Evolutionary conservation across 129 eudicot species (phyloP), one percentile per base, ranked within the genome.

Genomic region (Lactuca saligna): DNA sequence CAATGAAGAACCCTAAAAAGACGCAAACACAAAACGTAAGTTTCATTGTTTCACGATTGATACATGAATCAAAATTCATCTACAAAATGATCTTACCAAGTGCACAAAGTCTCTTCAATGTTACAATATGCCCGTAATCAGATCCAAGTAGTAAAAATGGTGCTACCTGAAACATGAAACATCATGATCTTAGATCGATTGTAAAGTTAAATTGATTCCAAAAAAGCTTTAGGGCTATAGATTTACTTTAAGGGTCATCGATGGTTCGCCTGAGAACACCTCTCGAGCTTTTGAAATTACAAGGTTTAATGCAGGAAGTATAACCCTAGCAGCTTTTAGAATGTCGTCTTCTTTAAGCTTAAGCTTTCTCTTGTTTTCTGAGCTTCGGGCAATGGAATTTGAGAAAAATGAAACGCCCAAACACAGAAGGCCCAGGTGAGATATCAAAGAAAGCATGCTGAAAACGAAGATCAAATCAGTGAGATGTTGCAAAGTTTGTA

Each of bases 231-330:
- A 1, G 31, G 41, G 61, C 57, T 49, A 66, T 39, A 38, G 13
- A 66, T 57, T 70, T 88, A 91, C 96, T 79, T 86, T 88, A 17
- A 88, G 95, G 82, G 96, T 88, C 87, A 79, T 91, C 35, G 89
- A 85, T 44, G 98, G 95, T 61, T 91, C 98, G 55, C 98, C 98
- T 8, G 98, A 91, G 75, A 91, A 91, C 55, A 91, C 39, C 41
- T 80, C 71, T 58, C 86, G 57, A 9, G 73, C 75, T 72, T 80
- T 86, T 16, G 89, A 84, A 32, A 91, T 78, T n/a, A 70, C 83
- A 54, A 84, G 81, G 75, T 88, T 91, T 29, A 88, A 53, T 59
- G 96, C 86, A 15, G 98, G 96, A 56, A 91, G 96, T 65, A 91
- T 61, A 29, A 84, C 57, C 67, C 89, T 80, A 53, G 84, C 94